Evolutionary conservation across 805 yeast species (phyloP), one percentile per base, ranked within the genome.

Genomic region (Groenewaldozyma tartarivorans): DNA sequence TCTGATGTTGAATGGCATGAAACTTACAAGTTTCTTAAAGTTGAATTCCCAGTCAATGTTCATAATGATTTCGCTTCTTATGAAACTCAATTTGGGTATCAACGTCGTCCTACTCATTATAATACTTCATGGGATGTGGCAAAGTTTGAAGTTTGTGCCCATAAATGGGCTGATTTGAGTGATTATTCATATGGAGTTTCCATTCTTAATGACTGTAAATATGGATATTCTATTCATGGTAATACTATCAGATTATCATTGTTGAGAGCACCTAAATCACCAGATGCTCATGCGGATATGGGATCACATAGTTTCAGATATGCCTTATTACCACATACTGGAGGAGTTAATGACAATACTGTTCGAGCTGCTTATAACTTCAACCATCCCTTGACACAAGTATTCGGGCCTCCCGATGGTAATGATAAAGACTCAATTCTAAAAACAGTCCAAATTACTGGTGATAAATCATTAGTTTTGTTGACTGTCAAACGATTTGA

Each of bases 121-220:
- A 92, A 90, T 58, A 90, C 98, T 0, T 68, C 85, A 1, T 90
- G 97, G 97, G 98, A 90, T 55, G 81, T 81, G 26, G 97, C 97
- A 43, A 88, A 87, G 59, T 90, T 90, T 60, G 98, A 90, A 62
- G 95, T 87, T 7, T 84, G 95, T 55, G 86, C 82, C 54, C 98
- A 92, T 61, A 84, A 84, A 56, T 90, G 85, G 63, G 90, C 94
- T 51, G 98, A 90, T 58, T 77, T 83, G 52, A 81, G 94, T 20
- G 97, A 86, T 54, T 75, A 68, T 59, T 75, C 73, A 46, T 88
- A 85, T 55, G 98, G 98, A 56, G 95, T 87, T 9, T 71, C 94
- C 0, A 63, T 90, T 15, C 57, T 90, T 53, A 90, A 88, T 58
- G 79, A 86, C 61, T 73, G 79, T 56, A 90, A 90, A 60, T 90